These are phyloP conservation scores for Ordospora pajunii DNA, from an alignment of 371 early-diverging fungal species.

Conservation along the genomic window DNA sequence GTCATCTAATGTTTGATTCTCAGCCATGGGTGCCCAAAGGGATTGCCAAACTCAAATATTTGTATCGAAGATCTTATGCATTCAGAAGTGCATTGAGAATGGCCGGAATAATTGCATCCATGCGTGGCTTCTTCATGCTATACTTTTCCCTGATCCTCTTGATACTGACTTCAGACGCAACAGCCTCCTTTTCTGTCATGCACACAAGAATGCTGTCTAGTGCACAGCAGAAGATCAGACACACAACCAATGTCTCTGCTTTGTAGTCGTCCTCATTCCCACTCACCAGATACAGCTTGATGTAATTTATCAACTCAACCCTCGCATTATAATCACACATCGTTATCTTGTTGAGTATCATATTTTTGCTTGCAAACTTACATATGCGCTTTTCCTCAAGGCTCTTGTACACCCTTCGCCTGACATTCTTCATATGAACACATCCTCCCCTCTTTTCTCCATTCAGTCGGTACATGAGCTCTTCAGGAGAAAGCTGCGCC, in stretches of 20 bases:
- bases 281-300: slow-evolving; percentile 10
- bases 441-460: slow-evolving; percentile 35
- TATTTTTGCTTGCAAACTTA: background rate
- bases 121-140: background rate
- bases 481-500: background rate
- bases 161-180: background rate
- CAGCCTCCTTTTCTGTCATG: slow-evolving; percentile 6
- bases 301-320: slow-evolving; percentile 17
- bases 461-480: slow-evolving; percentile 28
- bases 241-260: slow-evolving; percentile 7
- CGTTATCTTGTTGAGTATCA: slow-evolving; percentile 26
- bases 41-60: background rate
- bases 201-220: slow-evolving; percentile 32
- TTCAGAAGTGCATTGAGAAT: background rate
- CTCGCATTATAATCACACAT: slow-evolving; percentile 14
- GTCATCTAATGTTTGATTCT: slow-evolving; percentile 66
- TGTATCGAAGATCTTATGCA: background rate
- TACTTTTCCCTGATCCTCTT: background rate
- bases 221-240: slow-evolving; percentile 30
- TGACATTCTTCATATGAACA: slow-evolving; percentile 23
- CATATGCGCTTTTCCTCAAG: slow-evolving; percentile 14
- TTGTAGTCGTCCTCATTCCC: background rate
- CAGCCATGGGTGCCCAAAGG: slow-evolving; percentile 12
- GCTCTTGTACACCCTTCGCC: slow-evolving; percentile 27
- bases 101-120: background rate